Conservation (phyloP, 2,329 filamentous ascomycete species). For the Aspergillus quadrilineatus region DNA sequence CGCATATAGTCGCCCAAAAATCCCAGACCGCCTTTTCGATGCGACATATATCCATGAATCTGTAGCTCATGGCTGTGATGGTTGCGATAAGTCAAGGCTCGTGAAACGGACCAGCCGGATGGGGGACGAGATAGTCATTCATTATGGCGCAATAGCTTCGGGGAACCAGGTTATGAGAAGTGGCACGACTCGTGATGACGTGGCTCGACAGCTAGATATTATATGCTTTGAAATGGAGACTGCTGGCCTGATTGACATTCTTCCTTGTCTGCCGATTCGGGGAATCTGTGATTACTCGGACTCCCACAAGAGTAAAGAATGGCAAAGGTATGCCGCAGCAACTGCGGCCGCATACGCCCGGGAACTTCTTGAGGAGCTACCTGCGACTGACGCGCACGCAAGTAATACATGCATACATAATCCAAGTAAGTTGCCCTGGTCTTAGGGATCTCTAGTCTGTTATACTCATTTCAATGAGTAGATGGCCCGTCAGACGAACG, state of each 20-base stretch:
- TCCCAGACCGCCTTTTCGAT: neutral
- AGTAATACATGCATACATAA: neutral
- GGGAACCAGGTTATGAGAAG: conserved; percentile 27
- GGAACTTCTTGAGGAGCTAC: neutral
- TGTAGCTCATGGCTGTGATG: neutral
- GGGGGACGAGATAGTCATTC: neutral
- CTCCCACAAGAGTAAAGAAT: conserved; percentile 40
- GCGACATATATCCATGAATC: neutral
- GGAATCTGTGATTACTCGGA: conserved; percentile 46
- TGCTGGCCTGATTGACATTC: conserved; percentile 14
- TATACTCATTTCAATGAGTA: too few relatives aligned
- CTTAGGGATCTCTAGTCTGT: too few relatives aligned
- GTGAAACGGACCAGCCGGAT: neutral
- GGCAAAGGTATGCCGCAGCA: conserved; percentile 38
- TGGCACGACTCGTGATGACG: neutral
- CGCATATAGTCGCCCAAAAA: neutral
- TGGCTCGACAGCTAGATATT: conserved; percentile 4
- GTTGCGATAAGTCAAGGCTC: neutral
- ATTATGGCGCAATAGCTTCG: conserved; percentile 19
- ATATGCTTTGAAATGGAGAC: conserved; percentile 37
- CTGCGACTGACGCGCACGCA: neutral
- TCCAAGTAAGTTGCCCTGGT: too few relatives aligned
- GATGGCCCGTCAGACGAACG: neutral
- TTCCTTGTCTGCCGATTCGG: conserved; percentile 42
- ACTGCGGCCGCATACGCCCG: conserved; percentile 29